Evolutionary conservation across 2,329 filamentous ascomycete genomes (phyloP), one percentile per base, ranked within the genome.

Genomic region (Pseudogymnoascus sp.): DNA sequence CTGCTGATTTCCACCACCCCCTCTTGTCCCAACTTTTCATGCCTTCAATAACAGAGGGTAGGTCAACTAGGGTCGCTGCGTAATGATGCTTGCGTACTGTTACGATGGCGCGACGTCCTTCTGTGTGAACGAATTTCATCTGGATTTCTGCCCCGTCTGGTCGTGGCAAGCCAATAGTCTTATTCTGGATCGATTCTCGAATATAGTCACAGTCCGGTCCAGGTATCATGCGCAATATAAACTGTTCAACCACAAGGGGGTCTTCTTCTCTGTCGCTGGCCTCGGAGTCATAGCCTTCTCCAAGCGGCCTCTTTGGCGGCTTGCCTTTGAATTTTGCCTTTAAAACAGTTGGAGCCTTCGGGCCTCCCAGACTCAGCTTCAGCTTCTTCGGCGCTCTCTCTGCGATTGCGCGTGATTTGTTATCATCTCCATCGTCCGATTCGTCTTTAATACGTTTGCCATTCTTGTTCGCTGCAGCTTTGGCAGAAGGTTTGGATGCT

Each of bases 281-380:
- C 74, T 97, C 94, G 2, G 92, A 97, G 72, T 99, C 94, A 74
- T 97, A 99, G 6, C 93, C 94, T 61, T 96, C 91, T 59, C 94
- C 94, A 1, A 85, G 83, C 4, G 86, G 86, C 65, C 90, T 83
- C 33, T 82, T 78, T 6, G 89, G 87, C 1, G 84, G 80, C 65
- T 85, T 82, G n/a, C 87, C 87, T 67, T 86, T 85, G 57, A 84
- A 78, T 69, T 86, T 87, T 62, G 90, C 76, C 60, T 83, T 82
- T 61, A 86, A 68, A 58, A 62, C 77, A 33, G 72, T 78, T 63
- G 75, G 75, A 35, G 68, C 72, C 60, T 65, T 69, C 60, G 71
- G 66, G 60, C 77, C 54, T 35, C 28, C 47, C 14, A 66, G n/a
- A 37, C 61, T 64, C 58, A 69, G 76, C 70, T 82, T 86, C 61